Evolutionary conservation across 306 rosid species (phyloP), one percentile per base, ranked within the genome.

Genomic region (Fagus crenata): DNA sequence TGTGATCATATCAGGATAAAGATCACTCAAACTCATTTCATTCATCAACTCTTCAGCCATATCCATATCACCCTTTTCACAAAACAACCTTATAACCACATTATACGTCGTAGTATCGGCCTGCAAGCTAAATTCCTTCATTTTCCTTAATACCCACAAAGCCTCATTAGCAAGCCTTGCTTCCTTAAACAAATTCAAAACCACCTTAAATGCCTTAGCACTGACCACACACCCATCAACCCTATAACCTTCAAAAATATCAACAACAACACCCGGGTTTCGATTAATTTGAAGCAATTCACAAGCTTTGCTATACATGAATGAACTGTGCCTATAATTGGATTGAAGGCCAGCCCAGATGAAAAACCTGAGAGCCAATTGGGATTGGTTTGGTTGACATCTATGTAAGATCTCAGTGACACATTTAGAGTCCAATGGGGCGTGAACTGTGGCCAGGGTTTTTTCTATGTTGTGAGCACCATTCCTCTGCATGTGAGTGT

Each of bases 271-370:
- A 35, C 71, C 58, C 1, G 95, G 97, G 68, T 82, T 89, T 72
- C 60, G 75, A 54, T 43, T 53, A 68, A 92, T 74, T 61, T 75
- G 80, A 83, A 83, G 80, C 82, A 91, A 80, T 72, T 83, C 78
- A 71, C 92, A 90, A 37, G 91, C 93, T 77, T 84, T 88, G 12
- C 67, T 77, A 12, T 90, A 94, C 90, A 84, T 88, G 31, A 67
- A 88, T 64, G 84, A 63, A 78, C 86, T 87, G 75, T 92, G 98
- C 80, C 89, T 90, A 53, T 94, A 90, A 61, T 82, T 86, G 67
- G 95, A 67, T 80, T 92, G 96, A 78, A 85, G 84, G 37, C 96
- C 98, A 72, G 95, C 96, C 98, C 97, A 94, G 41, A 90, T 78
- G 82, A 95, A 95, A 83, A 95, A 90, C 73, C 95, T 77, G 18